A percentile compares a stretch with the other conserved stretches of the same genome.
These are phyloP conservation scores for Dujonia santamariae DNA, from an alignment of 1,139 yeast species.

Conservation along the genomic window DNA sequence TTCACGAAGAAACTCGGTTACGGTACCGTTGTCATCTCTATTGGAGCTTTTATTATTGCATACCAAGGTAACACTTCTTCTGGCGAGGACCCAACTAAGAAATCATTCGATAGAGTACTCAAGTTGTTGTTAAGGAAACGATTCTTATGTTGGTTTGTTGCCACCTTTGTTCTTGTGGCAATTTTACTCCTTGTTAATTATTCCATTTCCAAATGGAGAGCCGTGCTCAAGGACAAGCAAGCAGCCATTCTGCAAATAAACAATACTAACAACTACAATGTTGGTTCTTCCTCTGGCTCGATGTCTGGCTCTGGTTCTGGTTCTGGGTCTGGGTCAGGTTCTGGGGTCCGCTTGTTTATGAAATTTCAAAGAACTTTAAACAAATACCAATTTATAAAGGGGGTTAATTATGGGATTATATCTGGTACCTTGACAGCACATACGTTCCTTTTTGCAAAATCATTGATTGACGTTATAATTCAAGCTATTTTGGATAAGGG, in stretches of 20 bases:
- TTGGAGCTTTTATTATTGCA: conserved; percentile 82
- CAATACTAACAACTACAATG: conserved; percentile 12
- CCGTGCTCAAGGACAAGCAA: conserved; percentile 13
- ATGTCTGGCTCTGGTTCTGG: background rate
- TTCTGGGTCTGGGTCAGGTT: no score
- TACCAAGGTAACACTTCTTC: conserved; percentile 52
- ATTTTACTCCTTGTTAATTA: conserved; percentile 23
- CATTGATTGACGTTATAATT: conserved; percentile 67
- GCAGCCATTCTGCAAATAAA: no score
- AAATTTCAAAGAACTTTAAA: conserved; percentile 11
- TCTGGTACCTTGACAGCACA: conserved; percentile 86
- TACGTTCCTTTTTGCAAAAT: conserved; percentile 79
- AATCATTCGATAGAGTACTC: conserved; percentile 26
- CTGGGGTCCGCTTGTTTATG: no score
- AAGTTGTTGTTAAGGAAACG: conserved; percentile 22
- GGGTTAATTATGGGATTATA: conserved; percentile 61
- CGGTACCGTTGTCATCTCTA: conserved; percentile 68
- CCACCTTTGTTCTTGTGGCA: conserved; percentile 30
- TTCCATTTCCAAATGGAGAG: conserved; percentile 12
- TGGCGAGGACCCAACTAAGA: conserved; percentile 8
- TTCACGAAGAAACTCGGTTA: conserved; percentile 55
- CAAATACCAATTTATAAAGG: conserved; percentile 37
- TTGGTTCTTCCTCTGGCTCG: conserved; percentile 10
- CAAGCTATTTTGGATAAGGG: conserved; percentile 36
- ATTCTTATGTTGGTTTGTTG: conserved; percentile 38